Evolutionary conservation across 768 basidiomycete genomes (phyloP).

Genomic region (Hydnomerulius pinastri): DNA sequence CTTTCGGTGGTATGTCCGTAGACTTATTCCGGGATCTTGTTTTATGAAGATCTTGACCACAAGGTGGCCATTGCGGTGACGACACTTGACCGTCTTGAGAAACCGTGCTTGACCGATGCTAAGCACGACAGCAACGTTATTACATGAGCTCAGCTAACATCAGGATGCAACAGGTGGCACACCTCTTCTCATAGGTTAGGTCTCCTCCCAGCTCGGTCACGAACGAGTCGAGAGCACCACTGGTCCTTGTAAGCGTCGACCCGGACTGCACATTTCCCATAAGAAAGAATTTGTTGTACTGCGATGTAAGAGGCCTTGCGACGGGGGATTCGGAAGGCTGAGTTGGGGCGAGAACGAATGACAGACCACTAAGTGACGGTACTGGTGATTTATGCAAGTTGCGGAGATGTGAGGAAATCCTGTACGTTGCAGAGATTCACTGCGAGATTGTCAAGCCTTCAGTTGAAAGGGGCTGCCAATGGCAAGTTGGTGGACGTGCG

Average conservation of each 20-base stretch:
- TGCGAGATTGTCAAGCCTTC: too few relatives aligned
- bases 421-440: too few relatives aligned
- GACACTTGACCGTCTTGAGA: conserved; percentile 85
- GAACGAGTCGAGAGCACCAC: conserved; percentile 86
- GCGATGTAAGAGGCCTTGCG: neutral
- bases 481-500: too few relatives aligned
- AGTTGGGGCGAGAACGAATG: too few relatives aligned
- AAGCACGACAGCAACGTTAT: neutral
- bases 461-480: too few relatives aligned
- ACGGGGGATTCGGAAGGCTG: too few relatives aligned
- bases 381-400: too few relatives aligned
- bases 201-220: conserved; percentile 87
- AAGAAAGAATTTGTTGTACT: neutral
- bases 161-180: conserved; percentile 13
- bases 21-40: conserved; percentile 80
- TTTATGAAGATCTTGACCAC: conserved; percentile 97
- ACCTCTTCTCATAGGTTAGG: conserved; percentile 93
- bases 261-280: conserved; percentile 85
- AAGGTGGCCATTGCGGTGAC: conserved; percentile 79
- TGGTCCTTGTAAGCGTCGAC: conserved; percentile 68
- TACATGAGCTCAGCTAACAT: neutral
- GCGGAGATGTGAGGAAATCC: too few relatives aligned
- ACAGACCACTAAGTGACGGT: too few relatives aligned
- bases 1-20: conserved; percentile 71
- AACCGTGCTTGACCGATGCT: conserved; percentile 34